phyloP scores from a whole-genome alignment of 202 grass and related monocot genomes.

The Bolboschoenoplectus hybrid region DNA sequence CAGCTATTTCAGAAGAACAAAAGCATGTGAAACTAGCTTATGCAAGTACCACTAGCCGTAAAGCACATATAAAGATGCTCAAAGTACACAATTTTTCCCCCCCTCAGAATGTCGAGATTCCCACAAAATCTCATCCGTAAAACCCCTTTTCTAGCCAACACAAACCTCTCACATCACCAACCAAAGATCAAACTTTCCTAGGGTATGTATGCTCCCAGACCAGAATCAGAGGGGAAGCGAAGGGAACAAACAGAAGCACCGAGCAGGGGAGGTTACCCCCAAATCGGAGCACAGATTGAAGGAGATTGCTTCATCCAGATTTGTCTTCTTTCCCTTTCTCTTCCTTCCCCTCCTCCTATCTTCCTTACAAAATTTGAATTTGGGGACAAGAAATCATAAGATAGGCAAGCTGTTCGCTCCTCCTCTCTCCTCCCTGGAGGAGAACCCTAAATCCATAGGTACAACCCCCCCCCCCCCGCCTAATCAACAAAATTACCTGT shows the following conservation, averaged over 20 bases:
- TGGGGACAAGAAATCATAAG: not conserved
- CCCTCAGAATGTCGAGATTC: not conserved
- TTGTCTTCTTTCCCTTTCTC: not conserved
- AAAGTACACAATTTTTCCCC: not conserved
- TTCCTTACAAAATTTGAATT: not conserved
- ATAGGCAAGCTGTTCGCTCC: not conserved
- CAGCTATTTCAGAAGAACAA: not conserved
- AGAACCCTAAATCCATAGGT: slow-evolving; percentile 28
- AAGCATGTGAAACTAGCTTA: not conserved
- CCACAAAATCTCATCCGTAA: not conserved
- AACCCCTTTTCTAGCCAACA: not conserved
- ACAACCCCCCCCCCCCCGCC: not conserved
- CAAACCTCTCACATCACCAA: not conserved
- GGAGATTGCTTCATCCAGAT: not conserved
- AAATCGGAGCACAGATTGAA: not conserved
- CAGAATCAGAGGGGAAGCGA: not conserved
- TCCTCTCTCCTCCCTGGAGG: not conserved
- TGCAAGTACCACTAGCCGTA: not conserved
- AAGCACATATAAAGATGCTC: not conserved
- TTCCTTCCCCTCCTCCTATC: not conserved
- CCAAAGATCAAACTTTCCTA: not conserved
- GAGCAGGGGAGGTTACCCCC: not conserved
- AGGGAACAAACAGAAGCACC: not conserved
- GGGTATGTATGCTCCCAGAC: not conserved
- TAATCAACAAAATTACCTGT: slow-evolving; percentile 57